Evolutionary conservation across 139 green algal genomes (phyloP).

Genomic region (Chlorella sp.): DNA sequence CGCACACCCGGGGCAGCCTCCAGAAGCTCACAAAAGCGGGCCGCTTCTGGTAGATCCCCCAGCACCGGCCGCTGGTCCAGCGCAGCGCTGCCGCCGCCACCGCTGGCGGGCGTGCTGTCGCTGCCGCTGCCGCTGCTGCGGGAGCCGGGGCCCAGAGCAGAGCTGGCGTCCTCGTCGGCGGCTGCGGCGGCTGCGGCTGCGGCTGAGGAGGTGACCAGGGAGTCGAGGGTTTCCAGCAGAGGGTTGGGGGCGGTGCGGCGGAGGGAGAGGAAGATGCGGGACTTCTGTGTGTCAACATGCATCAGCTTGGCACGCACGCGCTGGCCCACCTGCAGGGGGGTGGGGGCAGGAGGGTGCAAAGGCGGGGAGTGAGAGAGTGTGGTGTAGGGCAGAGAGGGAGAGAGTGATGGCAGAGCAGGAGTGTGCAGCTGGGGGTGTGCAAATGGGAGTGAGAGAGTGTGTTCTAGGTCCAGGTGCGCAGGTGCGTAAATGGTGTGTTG

Average conservation of each 20-base stretch:
- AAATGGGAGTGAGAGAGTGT: too few relatives aligned
- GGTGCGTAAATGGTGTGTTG: background rate
- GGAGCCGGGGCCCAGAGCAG: background rate
- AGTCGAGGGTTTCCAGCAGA: constrained; percentile 47
- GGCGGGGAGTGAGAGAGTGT: background rate
- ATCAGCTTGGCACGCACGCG: constrained; percentile 25
- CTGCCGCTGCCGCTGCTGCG: too few relatives aligned
- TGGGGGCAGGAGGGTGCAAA: background rate
- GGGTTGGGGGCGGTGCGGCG: constrained; percentile 29
- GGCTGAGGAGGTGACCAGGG: constrained; percentile 20
- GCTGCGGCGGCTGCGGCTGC: background rate
- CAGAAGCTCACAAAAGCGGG: constrained; percentile 24
- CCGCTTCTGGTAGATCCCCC: constrained; percentile 46
- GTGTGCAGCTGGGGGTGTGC: too few relatives aligned
- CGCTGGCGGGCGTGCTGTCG: background rate
- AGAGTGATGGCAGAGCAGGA: too few relatives aligned
- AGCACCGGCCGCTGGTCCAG: constrained; percentile 39
- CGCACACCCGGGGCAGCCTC: background rate
- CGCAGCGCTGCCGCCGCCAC: background rate
- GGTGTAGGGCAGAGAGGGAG: background rate
- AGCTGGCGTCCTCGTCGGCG: too few relatives aligned
- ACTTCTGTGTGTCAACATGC: constrained; percentile 33
- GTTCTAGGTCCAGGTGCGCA: too few relatives aligned
- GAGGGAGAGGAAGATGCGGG: constrained; percentile 44
- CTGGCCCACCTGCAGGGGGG: constrained; percentile 38